phyloP scores from a whole-genome alignment of 2,329 filamentous ascomycete genomes.

The Fusarium mexicanum region DNA sequence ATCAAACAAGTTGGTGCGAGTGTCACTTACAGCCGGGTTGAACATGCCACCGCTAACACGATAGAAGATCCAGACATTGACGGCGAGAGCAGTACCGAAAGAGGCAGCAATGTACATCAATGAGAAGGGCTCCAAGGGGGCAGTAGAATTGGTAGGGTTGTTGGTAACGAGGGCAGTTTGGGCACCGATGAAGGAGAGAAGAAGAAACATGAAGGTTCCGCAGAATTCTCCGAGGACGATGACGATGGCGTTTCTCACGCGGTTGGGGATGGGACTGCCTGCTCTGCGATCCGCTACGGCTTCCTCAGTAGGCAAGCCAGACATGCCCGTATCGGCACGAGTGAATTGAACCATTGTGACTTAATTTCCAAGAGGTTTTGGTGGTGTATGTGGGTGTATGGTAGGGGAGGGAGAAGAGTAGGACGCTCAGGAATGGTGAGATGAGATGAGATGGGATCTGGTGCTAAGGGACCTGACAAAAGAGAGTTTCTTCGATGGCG shows the following conservation, averaged over 20 bases:
- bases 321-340: slow-evolving; percentile 8
- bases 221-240: slow-evolving; percentile 61
- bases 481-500: slow-evolving; percentile 10
- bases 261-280: slow-evolving; percentile 6
- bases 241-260: slow-evolving; percentile 49
- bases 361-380: background rate
- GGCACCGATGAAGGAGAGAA: slow-evolving; percentile 54
- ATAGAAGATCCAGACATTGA: slow-evolving; percentile 67
- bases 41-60: slow-evolving; percentile 63
- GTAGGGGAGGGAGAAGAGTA: background rate
- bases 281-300: slow-evolving; percentile 7
- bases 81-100: slow-evolving; percentile 61
- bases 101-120: slow-evolving; percentile 61
- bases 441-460: background rate
- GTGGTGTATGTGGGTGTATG: background rate
- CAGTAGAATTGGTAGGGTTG: slow-evolving; percentile 36
- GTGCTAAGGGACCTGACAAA: background rate
- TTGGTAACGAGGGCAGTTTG: slow-evolving; percentile 51
- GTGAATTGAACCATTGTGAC: slow-evolving; percentile 24
- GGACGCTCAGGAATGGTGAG: background rate
- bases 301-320: slow-evolving; percentile 23
- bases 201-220: slow-evolving; percentile 64
- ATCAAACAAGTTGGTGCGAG: background rate
- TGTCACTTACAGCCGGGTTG: slow-evolving; percentile 58
- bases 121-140: slow-evolving; percentile 46